phyloP scores from a whole-genome alignment of 768 basidiomycete species.

The Chiua virens region DNA sequence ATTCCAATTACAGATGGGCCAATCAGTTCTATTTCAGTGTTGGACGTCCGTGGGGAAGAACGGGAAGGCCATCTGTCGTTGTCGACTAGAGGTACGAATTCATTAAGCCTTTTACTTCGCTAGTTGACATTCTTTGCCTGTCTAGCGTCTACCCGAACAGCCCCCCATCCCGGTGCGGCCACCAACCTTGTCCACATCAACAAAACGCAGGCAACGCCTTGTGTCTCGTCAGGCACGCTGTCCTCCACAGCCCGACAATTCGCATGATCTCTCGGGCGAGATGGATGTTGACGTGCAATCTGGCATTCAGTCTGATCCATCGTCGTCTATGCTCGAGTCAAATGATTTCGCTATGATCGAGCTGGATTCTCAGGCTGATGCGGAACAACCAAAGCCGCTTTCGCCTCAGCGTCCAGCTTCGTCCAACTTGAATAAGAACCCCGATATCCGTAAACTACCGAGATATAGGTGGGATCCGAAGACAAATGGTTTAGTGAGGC shows the following conservation, averaged over 20 bases:
- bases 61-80: slow-evolving; percentile 24
- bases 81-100: slow-evolving; percentile 21
- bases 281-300: background rate
- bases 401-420: background rate
- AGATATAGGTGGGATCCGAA: slow-evolving; percentile 14
- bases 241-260: background rate
- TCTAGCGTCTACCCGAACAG: slow-evolving; percentile 28
- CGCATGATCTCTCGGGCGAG: background rate
- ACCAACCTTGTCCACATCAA: background rate
- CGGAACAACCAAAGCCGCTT: background rate
- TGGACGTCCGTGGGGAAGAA: slow-evolving; percentile 20
- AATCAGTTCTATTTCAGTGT: slow-evolving; percentile 6
- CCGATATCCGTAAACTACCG: background rate
- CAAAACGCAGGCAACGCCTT: background rate
- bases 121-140: background rate
- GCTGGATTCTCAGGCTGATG: background rate
- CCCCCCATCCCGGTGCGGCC: slow-evolving; percentile 20
- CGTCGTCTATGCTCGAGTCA: background rate
- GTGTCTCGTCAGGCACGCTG: background rate
- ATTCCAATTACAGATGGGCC: background rate
- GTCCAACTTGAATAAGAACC: background rate
- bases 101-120: background rate
- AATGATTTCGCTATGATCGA: background rate
- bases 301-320: background rate
- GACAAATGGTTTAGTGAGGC: background rate